Conservation (phyloP, 352 stramenopile genomes). For the Phytophthora hibernalis region DNA sequence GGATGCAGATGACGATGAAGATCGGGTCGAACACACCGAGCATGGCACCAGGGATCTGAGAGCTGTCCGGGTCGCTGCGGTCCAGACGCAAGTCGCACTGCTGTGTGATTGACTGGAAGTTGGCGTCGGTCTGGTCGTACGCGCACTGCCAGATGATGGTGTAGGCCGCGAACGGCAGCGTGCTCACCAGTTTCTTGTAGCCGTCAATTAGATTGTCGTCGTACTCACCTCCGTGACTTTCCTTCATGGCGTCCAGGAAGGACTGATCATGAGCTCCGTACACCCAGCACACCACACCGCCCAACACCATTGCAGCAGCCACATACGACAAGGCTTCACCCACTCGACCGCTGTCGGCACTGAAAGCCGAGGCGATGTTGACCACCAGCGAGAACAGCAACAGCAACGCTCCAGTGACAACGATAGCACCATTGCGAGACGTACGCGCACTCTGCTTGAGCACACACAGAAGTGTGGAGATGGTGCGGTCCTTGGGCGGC, state of each 20-base stretch:
- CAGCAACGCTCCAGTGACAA: conserved; percentile 39
- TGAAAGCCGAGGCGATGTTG: conserved; percentile 67
- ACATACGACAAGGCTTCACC: conserved; percentile 59
- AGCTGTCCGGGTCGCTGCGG: conserved; percentile 42
- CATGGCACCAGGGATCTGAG: conserved; percentile 62
- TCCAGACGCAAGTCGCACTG: conserved; percentile 67
- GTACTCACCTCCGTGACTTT: conserved; percentile 40
- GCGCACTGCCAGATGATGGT: conserved; percentile 69
- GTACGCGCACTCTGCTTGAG: conserved; percentile 15
- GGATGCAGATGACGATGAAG: conserved; percentile 50
- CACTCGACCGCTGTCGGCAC: conserved; percentile 26
- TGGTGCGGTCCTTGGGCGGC: conserved; percentile 30
- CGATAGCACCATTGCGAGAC: conserved; percentile 35
- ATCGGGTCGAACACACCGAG: conserved; percentile 59
- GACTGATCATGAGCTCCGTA: conserved; percentile 50
- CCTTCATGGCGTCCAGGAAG: conserved; percentile 58
- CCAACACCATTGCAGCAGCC: conserved; percentile 44
- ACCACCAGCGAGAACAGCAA: conserved; percentile 47
- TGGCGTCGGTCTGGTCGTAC: conserved; percentile 74
- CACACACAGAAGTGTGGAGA: conserved; percentile 54
- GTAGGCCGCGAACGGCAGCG: conserved; percentile 61
- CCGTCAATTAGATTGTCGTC: conserved; percentile 52
- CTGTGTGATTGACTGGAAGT: conserved; percentile 78
- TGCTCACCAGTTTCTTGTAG: conserved; percentile 56
- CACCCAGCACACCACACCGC: conserved; percentile 57